Evolutionary conservation across 331 rosid species (phyloP).

Genomic region (Pyrus hybrid): DNA sequence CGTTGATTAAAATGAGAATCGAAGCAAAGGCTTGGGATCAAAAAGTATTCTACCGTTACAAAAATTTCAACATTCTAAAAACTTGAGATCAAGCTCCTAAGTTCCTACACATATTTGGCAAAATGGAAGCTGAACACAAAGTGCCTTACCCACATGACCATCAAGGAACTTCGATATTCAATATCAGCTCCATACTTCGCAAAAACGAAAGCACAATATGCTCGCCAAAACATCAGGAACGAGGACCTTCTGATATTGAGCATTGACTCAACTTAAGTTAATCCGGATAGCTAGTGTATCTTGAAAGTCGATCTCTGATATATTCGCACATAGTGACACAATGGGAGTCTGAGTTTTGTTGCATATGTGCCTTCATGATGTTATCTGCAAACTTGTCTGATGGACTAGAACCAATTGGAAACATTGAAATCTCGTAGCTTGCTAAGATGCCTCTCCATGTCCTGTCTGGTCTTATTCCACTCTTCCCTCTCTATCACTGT

Average conservation of each 20-base stretch:
- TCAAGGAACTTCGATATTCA: not conserved
- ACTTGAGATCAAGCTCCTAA: too few relatives aligned
- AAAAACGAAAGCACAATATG: not conserved
- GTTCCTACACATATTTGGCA: too few relatives aligned
- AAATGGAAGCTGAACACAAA: too few relatives aligned
- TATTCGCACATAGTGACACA: conserved; percentile 3
- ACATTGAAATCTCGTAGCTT: conserved; percentile 79
- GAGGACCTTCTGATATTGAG: not conserved
- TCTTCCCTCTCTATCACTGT: conserved; percentile 85
- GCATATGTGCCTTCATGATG: not conserved
- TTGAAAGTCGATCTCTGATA: not conserved
- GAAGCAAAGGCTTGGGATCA: too few relatives aligned
- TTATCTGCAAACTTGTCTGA: not conserved
- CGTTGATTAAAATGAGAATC: too few relatives aligned
- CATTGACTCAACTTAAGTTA: not conserved
- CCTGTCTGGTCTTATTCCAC: conserved; percentile 64
- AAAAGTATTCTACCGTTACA: too few relatives aligned
- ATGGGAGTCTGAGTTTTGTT: not conserved
- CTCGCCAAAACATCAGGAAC: not conserved
- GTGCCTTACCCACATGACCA: not conserved
- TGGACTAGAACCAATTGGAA: conserved; percentile 71
- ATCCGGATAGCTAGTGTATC: not conserved
- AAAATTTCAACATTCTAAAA: too few relatives aligned
- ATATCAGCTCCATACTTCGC: not conserved
- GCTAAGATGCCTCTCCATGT: conserved; percentile 95